These are phyloP conservation scores for Juncus inflexus DNA, from an alignment of 176 grass and related monocot species.

Conservation along the genomic window DNA sequence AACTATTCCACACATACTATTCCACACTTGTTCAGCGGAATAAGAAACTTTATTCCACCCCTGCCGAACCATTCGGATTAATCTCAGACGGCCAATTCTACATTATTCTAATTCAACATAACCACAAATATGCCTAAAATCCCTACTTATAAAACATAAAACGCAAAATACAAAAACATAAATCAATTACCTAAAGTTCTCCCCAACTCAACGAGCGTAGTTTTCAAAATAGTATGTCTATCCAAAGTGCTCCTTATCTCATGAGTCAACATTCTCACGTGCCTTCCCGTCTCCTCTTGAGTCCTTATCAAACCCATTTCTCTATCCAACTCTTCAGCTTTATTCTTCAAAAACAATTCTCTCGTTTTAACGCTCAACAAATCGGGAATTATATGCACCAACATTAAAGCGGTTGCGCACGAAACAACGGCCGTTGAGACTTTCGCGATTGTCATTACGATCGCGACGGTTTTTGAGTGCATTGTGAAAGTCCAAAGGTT, in stretches of 20 bases:
- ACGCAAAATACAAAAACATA: too few relatives aligned
- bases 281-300: constrained; percentile 62
- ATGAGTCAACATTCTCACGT: constrained; percentile 75
- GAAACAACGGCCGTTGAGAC: constrained; percentile 54
- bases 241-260: constrained; percentile 69
- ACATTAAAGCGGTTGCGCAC: constrained; percentile 64
- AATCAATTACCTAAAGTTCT: constrained; percentile 33
- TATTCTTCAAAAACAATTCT: constrained; percentile 61
- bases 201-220: constrained; percentile 56
- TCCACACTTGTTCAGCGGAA: too few relatives aligned
- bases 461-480: constrained; percentile 48
- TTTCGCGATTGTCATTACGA: constrained; percentile 65
- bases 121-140: too few relatives aligned
- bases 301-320: constrained; percentile 61
- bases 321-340: constrained; percentile 57
- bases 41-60: too few relatives aligned
- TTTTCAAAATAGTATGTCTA: constrained; percentile 63
- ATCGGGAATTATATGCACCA: constrained; percentile 67
- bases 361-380: constrained; percentile 62
- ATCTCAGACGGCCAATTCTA: too few relatives aligned
- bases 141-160: too few relatives aligned
- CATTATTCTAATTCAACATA: too few relatives aligned
- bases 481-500: constrained; percentile 62
- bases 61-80: too few relatives aligned
- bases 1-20: too few relatives aligned